Percentiles rank a stretch among this genome's conserved stretches.
phyloP scores from a whole-genome alignment of 1,284 basidiomycete genomes.

The Volvariella volvacea region DNA sequence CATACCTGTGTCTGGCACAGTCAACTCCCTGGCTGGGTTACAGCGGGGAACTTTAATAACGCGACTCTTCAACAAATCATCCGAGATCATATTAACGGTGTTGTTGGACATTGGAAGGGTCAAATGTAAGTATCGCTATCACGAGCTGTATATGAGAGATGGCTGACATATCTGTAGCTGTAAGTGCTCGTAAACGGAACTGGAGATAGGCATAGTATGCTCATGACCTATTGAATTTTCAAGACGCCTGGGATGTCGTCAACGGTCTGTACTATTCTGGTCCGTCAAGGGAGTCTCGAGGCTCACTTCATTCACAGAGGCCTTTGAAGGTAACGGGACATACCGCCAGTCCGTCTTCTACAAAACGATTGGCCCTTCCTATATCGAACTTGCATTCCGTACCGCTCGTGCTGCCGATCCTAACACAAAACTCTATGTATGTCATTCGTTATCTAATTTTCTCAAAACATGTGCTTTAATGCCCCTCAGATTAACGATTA shows the following conservation, averaged over 20 bases:
- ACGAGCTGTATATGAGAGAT: neutral
- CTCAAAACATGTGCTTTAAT: too few species aligned
- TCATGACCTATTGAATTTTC: conserved; percentile 3
- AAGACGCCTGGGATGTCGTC: conserved; percentile 25
- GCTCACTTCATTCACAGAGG: conserved; percentile 21
- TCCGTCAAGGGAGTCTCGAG: neutral
- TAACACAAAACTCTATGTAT: conserved; percentile 31
- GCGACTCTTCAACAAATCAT: conserved; percentile 31
- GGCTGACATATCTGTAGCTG: conserved; percentile 11
- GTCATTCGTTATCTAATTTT: conserved; percentile 2
- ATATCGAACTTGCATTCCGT: conserved; percentile 35
- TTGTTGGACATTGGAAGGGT: conserved; percentile 38
- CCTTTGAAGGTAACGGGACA: conserved; percentile 48
- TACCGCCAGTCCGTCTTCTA: conserved; percentile 38
- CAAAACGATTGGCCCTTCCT: conserved; percentile 35
- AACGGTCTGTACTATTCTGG: conserved; percentile 17
- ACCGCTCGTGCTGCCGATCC: conserved; percentile 41
- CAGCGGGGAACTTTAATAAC: conserved; percentile 29
- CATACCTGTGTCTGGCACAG: conserved; percentile 43
- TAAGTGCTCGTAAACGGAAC: conserved; percentile 9
- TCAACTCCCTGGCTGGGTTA: conserved; percentile 38
- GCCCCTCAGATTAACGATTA: conserved; percentile 62
- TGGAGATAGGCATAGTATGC: neutral
- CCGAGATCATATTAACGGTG: conserved; percentile 30
- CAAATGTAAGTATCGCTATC: conserved; percentile 24